These are phyloP conservation scores for Trypanosoma caninum DNA, from an alignment of 208 protist species.

Conservation along the genomic window DNA sequence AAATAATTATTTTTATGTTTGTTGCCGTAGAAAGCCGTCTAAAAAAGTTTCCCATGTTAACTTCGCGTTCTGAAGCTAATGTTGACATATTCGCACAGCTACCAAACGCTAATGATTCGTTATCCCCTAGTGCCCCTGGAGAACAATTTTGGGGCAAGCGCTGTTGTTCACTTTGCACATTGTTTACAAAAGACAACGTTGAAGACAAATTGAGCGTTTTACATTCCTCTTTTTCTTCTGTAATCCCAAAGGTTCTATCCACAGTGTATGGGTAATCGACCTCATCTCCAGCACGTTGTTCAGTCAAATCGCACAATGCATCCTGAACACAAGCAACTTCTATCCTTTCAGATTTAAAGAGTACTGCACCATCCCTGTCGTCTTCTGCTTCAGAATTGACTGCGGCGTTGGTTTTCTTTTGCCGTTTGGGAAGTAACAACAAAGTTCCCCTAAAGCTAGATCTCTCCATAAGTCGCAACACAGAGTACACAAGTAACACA, in stretches of 20 bases:
- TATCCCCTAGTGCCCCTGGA: no score
- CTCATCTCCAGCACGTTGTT: no score
- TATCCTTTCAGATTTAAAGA: conserved; percentile 11
- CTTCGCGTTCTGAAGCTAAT: conserved; percentile 67
- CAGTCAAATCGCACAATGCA: conserved; percentile 34
- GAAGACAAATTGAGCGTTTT: no score
- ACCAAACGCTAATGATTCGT: conserved; percentile 28
- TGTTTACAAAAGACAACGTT: not conserved
- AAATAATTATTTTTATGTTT: conserved; percentile 62
- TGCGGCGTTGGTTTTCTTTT: conserved; percentile 27
- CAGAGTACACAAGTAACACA: conserved; percentile 65
- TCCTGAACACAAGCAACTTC: conserved; percentile 24
- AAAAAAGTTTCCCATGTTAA: conserved; percentile 67
- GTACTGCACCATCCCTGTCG: conserved; percentile 6
- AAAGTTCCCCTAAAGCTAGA: conserved; percentile 80
- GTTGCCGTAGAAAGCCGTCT: conserved; percentile 60
- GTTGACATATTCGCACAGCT: conserved; percentile 41
- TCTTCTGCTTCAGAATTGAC: conserved; percentile 32
- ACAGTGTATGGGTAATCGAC: no score
- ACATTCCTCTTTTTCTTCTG: no score
- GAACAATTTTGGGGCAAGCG: not conserved
- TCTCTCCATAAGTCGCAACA: conserved; percentile 82
- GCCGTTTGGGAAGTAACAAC: conserved; percentile 57
- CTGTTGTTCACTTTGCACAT: not conserved
- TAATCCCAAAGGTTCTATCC: no score